Evolutionary conservation across 352 stramenopile species (phyloP).

Genomic region (Thraustochytrium sp.): DNA sequence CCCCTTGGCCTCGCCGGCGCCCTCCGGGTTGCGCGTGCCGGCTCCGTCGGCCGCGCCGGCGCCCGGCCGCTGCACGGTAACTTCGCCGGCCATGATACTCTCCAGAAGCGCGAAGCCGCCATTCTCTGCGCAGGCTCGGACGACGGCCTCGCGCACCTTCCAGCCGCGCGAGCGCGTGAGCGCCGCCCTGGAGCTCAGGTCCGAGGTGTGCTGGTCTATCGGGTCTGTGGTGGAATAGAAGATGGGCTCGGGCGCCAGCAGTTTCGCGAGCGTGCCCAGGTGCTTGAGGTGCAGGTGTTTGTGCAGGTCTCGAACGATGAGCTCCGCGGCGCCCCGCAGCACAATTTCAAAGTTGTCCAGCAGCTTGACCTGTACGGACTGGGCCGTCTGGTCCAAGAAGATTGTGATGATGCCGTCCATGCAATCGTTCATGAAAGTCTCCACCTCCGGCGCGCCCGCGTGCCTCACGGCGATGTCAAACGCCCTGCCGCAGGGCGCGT

Average conservation of each 20-base stretch:
- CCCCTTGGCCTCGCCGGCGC: no score
- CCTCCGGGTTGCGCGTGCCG: neutral
- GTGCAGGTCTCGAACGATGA: neutral
- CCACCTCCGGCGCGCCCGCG: neutral
- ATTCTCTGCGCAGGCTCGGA: neutral
- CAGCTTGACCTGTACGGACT: neutral
- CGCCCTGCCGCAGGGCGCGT: neutral
- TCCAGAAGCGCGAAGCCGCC: neutral
- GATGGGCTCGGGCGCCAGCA: neutral
- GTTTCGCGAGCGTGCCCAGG: neutral
- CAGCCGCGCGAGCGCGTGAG: constrained; percentile 13
- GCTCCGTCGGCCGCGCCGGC: neutral
- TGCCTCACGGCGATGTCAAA: neutral
- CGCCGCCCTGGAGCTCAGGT: neutral
- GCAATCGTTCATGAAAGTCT: constrained; percentile 1
- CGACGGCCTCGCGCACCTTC: neutral
- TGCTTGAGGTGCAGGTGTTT: neutral
- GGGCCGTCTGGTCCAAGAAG: constrained; percentile 7
- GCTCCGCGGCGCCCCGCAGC: neutral
- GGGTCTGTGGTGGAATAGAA: constrained; percentile 14
- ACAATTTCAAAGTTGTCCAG: constrained; percentile 23
- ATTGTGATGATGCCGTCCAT: neutral
- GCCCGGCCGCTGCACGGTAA: neutral
- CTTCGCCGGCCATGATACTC: neutral
- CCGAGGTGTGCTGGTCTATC: neutral